Percentiles rank a stretch among this genome's conserved stretches.
Conservation (phyloP, 2,329 filamentous ascomycete species). For the Pyrenophora seminiperda region DNA sequence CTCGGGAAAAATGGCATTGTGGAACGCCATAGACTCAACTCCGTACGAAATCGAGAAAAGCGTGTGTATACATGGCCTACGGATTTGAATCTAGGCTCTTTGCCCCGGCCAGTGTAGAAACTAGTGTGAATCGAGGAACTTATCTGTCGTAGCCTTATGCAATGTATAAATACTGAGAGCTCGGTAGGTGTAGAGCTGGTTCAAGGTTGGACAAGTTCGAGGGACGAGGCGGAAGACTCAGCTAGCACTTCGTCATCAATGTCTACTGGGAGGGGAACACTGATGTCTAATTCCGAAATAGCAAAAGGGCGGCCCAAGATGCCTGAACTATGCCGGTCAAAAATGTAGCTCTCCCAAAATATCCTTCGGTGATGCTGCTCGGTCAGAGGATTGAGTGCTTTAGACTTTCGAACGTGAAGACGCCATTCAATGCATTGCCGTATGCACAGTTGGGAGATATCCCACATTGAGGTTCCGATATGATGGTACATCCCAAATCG, state of each 20-base stretch:
- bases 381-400: conserved; percentile 25
- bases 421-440: conserved; percentile 50
- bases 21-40: conserved; percentile 48
- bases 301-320: conserved; percentile 52
- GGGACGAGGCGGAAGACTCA: background rate
- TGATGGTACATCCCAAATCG: conserved; percentile 54
- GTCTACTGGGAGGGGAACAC: conserved; percentile 45
- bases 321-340: conserved; percentile 53
- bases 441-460: conserved; percentile 50
- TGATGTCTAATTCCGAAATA: conserved; percentile 50
- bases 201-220: background rate
- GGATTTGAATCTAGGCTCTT: background rate
- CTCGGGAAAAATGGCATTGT: conserved; percentile 40
- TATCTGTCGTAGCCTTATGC: conserved; percentile 49
- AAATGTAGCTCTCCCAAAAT: conserved; percentile 56
- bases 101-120: conserved; percentile 23
- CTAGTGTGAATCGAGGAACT: conserved; percentile 49
- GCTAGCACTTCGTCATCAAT: conserved; percentile 40
- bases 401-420: conserved; percentile 35
- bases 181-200: conserved; percentile 25
- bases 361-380: conserved; percentile 50
- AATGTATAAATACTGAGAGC: conserved; percentile 49
- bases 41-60: conserved; percentile 31
- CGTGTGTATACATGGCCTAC: conserved; percentile 1
- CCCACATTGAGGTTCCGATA: conserved; percentile 51